Evolutionary conservation across 768 basidiomycete genomes (phyloP).

Genomic region (Auriscalpium microsporum): DNA sequence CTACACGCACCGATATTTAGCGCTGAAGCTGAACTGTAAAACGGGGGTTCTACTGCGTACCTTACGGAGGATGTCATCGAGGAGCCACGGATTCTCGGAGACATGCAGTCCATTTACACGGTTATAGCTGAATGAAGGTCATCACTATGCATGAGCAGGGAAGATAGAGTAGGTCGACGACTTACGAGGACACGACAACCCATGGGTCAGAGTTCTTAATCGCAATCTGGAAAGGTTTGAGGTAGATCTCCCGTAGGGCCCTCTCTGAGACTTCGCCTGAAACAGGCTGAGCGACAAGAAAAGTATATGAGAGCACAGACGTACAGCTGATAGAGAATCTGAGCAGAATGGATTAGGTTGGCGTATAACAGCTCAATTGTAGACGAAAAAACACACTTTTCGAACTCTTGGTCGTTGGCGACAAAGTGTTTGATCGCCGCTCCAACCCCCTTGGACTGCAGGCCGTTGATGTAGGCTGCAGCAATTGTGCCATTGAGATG

Average conservation of each 20-base stretch:
- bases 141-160: background rate
- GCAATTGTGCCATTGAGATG: constrained; percentile 47
- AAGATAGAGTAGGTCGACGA: background rate
- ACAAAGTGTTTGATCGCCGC: constrained; percentile 61
- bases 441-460: constrained; percentile 49
- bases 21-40: no score
- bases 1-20: constrained; percentile 13
- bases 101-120: constrained; percentile 52
- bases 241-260: constrained; percentile 59
- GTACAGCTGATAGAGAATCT: constrained; percentile 40
- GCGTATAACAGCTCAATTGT: no score
- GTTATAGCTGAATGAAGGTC: constrained; percentile 36
- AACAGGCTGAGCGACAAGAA: background rate
- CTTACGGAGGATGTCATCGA: constrained; percentile 48
- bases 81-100: constrained; percentile 42
- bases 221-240: constrained; percentile 55
- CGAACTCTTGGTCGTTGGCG: constrained; percentile 55
- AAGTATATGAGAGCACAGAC: background rate
- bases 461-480: constrained; percentile 52
- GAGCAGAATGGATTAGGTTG: no score
- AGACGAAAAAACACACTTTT: constrained; percentile 27
- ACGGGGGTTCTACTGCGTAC: constrained; percentile 12
- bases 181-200: constrained; percentile 53
- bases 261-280: constrained; percentile 44
- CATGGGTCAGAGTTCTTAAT: constrained; percentile 47